These are phyloP conservation scores for Gracilaria gracilis DNA, from an alignment of 23 red algal genomes.

Conservation along the genomic window DNA sequence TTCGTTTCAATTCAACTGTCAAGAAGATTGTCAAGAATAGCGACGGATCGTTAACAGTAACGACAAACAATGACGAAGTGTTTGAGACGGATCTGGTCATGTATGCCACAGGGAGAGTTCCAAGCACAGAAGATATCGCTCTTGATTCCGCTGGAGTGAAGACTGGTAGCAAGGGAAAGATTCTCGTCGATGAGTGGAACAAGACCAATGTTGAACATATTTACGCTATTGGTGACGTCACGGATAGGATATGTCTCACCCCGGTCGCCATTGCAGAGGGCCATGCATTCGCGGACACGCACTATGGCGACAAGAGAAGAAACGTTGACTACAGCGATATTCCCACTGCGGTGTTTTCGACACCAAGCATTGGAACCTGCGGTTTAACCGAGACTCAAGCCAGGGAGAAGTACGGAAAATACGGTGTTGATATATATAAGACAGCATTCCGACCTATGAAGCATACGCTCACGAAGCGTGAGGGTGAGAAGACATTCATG, in stretches of 20 bases:
- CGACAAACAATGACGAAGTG: constrained; percentile 63
- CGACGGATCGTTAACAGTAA: constrained; percentile 72
- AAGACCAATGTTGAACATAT: constrained; percentile 95
- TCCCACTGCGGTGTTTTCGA: constrained; percentile 94
- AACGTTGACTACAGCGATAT: constrained; percentile 82
- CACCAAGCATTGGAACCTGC: constrained; percentile 88
- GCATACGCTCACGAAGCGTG: constrained; percentile 85
- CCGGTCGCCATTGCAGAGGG: constrained; percentile 98
- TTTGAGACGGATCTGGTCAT: constrained; percentile 88
- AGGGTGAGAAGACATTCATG: constrained; percentile 83
- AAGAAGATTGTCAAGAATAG: constrained; percentile 65
- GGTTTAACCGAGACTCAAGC: constrained; percentile 90
- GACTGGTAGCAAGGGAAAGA: constrained; percentile 72
- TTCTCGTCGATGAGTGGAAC: constrained; percentile 93
- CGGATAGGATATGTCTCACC: constrained; percentile 86
- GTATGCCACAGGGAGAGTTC: constrained; percentile 89
- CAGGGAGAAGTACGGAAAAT: constrained; percentile 70
- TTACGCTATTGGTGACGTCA: constrained; percentile 97
- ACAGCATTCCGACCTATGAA: constrained; percentile 91
- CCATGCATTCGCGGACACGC: constrained; percentile 92
- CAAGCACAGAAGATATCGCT: constrained; percentile 65
- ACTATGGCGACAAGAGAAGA: constrained; percentile 82
- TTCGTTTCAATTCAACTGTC: constrained; percentile 81
- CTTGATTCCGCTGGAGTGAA: constrained; percentile 86
- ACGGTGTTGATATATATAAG: constrained; percentile 88